Base-by-base conservation (phyloP, 352 stramenopile species). In the Halophytophthora batemanensis region DNA sequence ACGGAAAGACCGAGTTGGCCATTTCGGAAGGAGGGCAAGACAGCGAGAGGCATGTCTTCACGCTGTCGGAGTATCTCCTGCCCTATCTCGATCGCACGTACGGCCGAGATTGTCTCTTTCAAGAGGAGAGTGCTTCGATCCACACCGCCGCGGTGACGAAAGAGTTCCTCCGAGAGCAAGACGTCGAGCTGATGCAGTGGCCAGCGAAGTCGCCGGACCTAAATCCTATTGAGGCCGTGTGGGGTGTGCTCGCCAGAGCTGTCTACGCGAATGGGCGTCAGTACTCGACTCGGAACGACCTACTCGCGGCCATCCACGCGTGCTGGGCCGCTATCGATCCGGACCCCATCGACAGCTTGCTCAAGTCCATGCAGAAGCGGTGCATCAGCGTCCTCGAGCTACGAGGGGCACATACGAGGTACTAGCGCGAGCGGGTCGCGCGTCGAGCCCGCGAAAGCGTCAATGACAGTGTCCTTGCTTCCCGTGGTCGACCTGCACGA, bases 61-160 rank as follows among this genome's bases (percentile, higher is more conserved):
- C 58, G 21, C 42, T 66, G 6, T 50, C 35, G 3, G 43, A 61
- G 17, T 19, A 53, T 41, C 28, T 61, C 2, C 23, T 64, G 19
- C 56, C 56, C 11, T 52, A 53, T 34, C 44, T 49, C 13, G 19
- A 46, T 21, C 22, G 34, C 25, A 2, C 11, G 4, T 56, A 39
- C 19, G 53, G 48, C 3, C 28, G 37, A 1, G 51, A 51, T 2
- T 56, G 37, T 17, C 35, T 61, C 36, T 57, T 18, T 31, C 31
- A 57, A 17, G 55, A 69, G 40, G 61, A 61, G 19, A 53, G 45
- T 13, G 61, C 61, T 6, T 59, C 50, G 2, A 65, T 61, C 23
- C 61, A 69, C n/a, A 31, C 35, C 0, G 50, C 45, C 6, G 13
- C 19, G 21, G 14, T 28, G 2, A 53, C 45, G 1, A 56, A 42